Percentiles rank a stretch among this genome's conserved stretches.
These are phyloP conservation scores for Tylopilus plumbeoviolaceoides DNA, from an alignment of 768 basidiomycete species.

Conservation along the genomic window DNA sequence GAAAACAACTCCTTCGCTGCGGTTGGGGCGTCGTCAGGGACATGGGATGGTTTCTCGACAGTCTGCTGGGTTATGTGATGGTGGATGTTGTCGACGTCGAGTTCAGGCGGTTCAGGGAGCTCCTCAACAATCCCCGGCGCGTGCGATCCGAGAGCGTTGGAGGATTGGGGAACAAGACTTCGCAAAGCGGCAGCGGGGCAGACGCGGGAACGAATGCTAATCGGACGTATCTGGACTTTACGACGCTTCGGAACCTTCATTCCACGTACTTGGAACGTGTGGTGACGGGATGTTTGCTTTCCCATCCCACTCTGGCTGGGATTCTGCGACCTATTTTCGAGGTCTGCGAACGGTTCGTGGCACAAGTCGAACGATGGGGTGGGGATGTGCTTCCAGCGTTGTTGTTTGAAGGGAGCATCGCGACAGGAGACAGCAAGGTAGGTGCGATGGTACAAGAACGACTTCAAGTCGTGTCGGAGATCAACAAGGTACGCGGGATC, in stretches of 20 bases:
- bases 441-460: slow-evolving; percentile 74
- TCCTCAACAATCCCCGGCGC: slow-evolving; percentile 36
- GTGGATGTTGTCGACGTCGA: slow-evolving; percentile 87
- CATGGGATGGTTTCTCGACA: slow-evolving; percentile 92
- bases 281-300: slow-evolving; percentile 73
- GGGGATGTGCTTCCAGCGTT: slow-evolving; percentile 85
- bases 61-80: slow-evolving; percentile 80
- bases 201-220: slow-evolving; percentile 24
- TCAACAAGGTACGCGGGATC: slow-evolving; percentile 57
- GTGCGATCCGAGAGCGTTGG: slow-evolving; percentile 20
- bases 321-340: slow-evolving; percentile 73
- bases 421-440: slow-evolving; percentile 48
- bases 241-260: slow-evolving; percentile 79
- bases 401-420: slow-evolving; percentile 74
- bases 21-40: slow-evolving; percentile 85
- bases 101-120: slow-evolving; percentile 64
- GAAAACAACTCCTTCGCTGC: slow-evolving; percentile 64
- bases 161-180: slow-evolving; percentile 6
- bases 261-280: slow-evolving; percentile 76
- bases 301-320: slow-evolving; percentile 56
- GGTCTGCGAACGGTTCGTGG: slow-evolving; percentile 83
- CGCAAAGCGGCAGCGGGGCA: slow-evolving; percentile 4
- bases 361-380: slow-evolving; percentile 87
- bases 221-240: slow-evolving; percentile 65
- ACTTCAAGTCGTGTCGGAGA: slow-evolving; percentile 62